Evolutionary conservation across 2,329 filamentous ascomycete species (phyloP), one percentile per base, ranked within the genome.

Genomic region (Fusarium sp.): DNA sequence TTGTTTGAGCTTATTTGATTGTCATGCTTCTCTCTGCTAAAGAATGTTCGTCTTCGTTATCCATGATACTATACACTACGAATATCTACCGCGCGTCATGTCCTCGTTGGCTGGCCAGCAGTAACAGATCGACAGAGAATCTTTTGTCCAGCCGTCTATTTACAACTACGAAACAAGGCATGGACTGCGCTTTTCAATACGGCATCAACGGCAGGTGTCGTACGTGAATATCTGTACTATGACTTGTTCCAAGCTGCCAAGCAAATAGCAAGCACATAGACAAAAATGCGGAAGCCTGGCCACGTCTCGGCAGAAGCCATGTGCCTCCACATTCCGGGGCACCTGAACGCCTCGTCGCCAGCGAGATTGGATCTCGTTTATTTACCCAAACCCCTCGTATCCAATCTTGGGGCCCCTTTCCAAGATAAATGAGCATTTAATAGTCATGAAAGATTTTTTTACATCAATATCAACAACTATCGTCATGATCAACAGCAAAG

Each of bases 281-380:
- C 31, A 17, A 44, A 19, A 40, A 52, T 53, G 59, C 39, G 44
- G 51, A 52, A 64, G 59, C 43, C 43, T 44, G 56, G 57, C 33
- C 43, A 26, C 17, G 36, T 60, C 55, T 53, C 43, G 39, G 56
- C 26, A 47, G n/a, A 34, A 47, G 31, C 26, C 43, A 45, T 64
- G 34, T 50, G 21, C 42, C 55, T 58, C 61, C 59, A 54, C 49
- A 43, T 36, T 54, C 61, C 44, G 31, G 40, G 38, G 22, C 28
- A 19, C 19, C 56, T 19, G 26, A 47, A 44, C 46, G 57, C 62
- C 62, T 70, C 44, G 45, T 46, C 50, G 19, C 28, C 33, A 49
- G 45, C 57, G 59, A 69, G 44, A 67, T 67, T 69, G 42, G 42
- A 63, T 70, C 49, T 59, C 57, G 66, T 55, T 63, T 52, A 31